Base-by-base conservation (phyloP, 2,329 filamentous ascomycete genomes). In the Phoma herbarum region DNA sequence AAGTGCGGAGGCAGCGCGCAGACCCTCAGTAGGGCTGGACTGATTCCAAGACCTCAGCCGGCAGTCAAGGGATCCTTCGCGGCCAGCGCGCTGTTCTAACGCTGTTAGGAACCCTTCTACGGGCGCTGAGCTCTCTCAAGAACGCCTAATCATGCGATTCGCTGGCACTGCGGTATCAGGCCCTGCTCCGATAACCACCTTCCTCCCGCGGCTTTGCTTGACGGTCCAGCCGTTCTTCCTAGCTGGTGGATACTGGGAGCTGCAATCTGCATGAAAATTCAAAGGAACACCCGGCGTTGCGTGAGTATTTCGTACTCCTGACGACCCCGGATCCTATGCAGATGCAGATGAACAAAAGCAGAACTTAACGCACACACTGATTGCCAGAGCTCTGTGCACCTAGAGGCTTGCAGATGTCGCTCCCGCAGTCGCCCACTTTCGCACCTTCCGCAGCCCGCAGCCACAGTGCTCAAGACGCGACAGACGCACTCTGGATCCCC, bases 11-110 rank as follows among this genome's bases (percentile, higher is more conserved):
- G 14, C 49, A 48, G 37, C 37, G 44, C 44, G 55, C 49, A 18
- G 23, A 25, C 44, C 43, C 28, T 41, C 35, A 28, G 37, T 45
- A 53, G 45, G 49, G 56, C 56, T 58, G 49, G 49, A 39, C 37
- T 41, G 35, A 44, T 29, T 35, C 49, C 39, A 53, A 42, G 41
- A 33, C 45, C 41, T 33, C 56, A 50, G 56, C 39, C 50, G 51
- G 41, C 39, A 47, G 41, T 54, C 50, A 50, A 46, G 45, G 39
- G 22, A 53, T 54, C 50, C 55, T 58, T 49, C 44, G 29, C 44
- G 47, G 56, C 56, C 56, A 53, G 37, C 25, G 39, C 31, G 39
- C 54, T 42, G 47, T 50, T 55, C 67, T 66, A 68, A 64, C 65
- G 56, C 39, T 31, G 42, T 64, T 59, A 57, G 62, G 63, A 53